Evolutionary conservation across 202 grass and related monocot species (phyloP).

Genomic region (Zizania palustris): DNA sequence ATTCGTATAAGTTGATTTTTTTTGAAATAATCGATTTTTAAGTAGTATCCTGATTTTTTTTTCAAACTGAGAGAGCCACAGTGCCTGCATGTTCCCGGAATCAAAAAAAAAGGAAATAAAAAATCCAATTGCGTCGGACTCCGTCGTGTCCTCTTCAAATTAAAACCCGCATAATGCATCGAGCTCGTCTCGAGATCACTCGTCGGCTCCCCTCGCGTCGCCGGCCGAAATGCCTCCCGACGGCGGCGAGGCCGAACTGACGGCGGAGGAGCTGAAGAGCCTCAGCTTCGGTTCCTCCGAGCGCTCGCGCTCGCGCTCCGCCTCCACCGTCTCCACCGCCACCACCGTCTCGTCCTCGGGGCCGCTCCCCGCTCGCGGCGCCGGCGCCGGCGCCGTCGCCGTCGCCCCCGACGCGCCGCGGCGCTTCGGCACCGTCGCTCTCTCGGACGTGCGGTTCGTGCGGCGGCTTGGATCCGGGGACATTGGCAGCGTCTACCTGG

Average conservation of each 20-base stretch:
- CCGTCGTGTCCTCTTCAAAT: conserved; percentile 44
- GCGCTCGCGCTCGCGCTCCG: conserved; percentile 77
- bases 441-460: conserved; percentile 83
- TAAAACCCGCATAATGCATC: conserved; percentile 3
- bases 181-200: too few relatives aligned
- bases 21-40: too few relatives aligned
- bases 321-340: conserved; percentile 64
- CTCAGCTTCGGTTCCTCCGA: conserved; percentile 92
- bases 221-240: conserved; percentile 58
- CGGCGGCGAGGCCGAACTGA: conserved; percentile 43
- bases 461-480: conserved; percentile 76
- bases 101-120: neutral
- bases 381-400: neutral
- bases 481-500: conserved; percentile 97
- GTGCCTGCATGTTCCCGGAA: conserved; percentile 49
- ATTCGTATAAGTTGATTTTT: too few relatives aligned
- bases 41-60: too few relatives aligned
- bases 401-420: conserved; percentile 11
- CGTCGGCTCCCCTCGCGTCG: neutral
- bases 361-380: conserved; percentile 2
- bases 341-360: conserved; percentile 51
- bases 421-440: conserved; percentile 54
- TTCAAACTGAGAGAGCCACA: too few relatives aligned
- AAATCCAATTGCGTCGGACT: neutral
- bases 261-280: conserved; percentile 85